phyloP scores from a whole-genome alignment of 345 rosid genomes.

The Eucalyptus polybractea region DNA sequence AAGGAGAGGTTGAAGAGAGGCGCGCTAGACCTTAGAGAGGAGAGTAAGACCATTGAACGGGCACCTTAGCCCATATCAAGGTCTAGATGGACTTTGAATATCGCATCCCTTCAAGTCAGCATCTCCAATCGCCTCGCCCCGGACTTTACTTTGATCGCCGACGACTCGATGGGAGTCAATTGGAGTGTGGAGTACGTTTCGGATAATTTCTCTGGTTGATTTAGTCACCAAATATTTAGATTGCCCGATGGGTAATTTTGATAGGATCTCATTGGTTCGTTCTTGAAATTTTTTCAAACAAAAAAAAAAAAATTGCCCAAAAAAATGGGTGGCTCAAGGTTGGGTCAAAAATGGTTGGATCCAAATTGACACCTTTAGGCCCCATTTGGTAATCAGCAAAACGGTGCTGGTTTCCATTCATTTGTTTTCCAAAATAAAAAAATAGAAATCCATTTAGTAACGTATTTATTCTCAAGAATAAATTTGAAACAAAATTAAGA shows the following conservation, averaged over 20 bases:
- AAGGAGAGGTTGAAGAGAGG: neutral
- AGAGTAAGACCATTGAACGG: neutral
- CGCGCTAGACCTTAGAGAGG: neutral
- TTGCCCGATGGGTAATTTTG: rapidly evolving
- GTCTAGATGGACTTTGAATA: neutral
- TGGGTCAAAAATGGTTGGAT: rapidly evolving
- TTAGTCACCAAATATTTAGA: neutral
- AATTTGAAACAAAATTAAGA: no score
- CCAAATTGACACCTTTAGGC: neutral
- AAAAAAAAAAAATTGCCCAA: rapidly evolving
- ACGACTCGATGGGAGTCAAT: neutral
- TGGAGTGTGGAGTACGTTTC: neutral
- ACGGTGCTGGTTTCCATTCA: no score
- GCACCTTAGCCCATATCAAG: neutral
- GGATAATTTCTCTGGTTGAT: neutral
- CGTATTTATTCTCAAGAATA: rapidly evolving
- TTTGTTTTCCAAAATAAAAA: no score
- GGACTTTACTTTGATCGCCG: neutral
- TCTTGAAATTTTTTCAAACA: neutral
- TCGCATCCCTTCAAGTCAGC: neutral
- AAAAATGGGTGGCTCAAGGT: neutral
- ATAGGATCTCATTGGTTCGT: neutral
- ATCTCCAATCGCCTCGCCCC: neutral
- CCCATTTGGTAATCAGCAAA: rapidly evolving
- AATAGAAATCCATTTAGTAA: no score